Evolutionary conservation across 495 filamentous ascomycete species (phyloP), one percentile per base, ranked within the genome.

Genomic region (Penicillium soppii): DNA sequence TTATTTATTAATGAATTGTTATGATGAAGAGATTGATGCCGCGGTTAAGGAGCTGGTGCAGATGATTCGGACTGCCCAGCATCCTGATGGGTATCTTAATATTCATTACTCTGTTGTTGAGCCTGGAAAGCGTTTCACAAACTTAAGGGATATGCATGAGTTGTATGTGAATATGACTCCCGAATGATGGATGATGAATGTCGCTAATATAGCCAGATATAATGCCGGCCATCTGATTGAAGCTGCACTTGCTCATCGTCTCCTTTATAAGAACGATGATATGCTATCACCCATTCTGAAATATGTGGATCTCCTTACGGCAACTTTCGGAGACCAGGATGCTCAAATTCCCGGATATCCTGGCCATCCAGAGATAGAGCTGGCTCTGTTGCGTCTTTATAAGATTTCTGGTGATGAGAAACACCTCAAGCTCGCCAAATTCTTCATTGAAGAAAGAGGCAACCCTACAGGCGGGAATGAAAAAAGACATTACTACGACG

Each of bases 211-310:
- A 7, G 6, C 9, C 19, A 83, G 79, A 42, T 82, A 82, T 52
- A 81, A 81, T 52, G 76, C 77, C 9, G 82, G 81, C 1, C 82
- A 85, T 56, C 59, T 85, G 15, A 83, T 83, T 25, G 82, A 84
- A 65, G 82, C 73, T 2, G 79, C 80, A 8, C 56, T 84, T 5
- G 77, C 79, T 0, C 80, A 85, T 44, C 58, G 73, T 25, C 60
- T 70, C 16, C 67, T 70, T 35, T 82, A 77, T 48, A 66, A 74
- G 22, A 81, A 82, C 53, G 67, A 75, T 49, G 54, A 69, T 17
- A 55, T 83, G 22, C 55, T 83, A 13, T 69, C 73, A 4, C 76
- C 79, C 3, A 73, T 84, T 16, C 50, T 77, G 21, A 78, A 76
- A 45, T 82, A 82, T 53, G 75, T 82, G 6, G 70, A 78, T 52